Conservation (phyloP, 2,329 filamentous ascomycete genomes). For the Botrytis cinerea region DNA sequence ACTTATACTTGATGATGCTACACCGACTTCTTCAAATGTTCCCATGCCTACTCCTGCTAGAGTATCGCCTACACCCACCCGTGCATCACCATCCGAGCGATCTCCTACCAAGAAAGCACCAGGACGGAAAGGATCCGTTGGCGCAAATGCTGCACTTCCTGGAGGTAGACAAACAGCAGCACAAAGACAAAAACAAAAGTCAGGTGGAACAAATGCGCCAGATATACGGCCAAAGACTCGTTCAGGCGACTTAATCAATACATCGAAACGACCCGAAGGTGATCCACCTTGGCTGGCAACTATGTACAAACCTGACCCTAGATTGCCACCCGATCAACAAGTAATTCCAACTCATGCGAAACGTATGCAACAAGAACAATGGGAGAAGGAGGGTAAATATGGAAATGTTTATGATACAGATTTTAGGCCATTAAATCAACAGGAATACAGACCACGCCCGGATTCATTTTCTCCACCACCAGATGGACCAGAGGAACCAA, state of each 20-base stretch:
- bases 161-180: conserved; percentile 41
- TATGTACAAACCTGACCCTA: conserved; percentile 93
- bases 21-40: conserved; percentile 42
- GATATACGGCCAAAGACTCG: conserved; percentile 62
- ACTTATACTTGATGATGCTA: conserved; percentile 51
- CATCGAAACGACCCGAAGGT: conserved; percentile 72
- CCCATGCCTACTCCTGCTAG: conserved; percentile 41
- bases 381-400: conserved; percentile 88
- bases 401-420: conserved; percentile 84
- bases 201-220: conserved; percentile 51
- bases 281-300: conserved; percentile 94
- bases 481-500: conserved; percentile 22
- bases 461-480: conserved; percentile 54
- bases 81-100: conserved; percentile 44
- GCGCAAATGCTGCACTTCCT: conserved; percentile 23
- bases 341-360: conserved; percentile 92
- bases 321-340: conserved; percentile 91
- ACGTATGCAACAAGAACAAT: conserved; percentile 88
- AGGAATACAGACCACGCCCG: conserved; percentile 73
- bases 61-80: conserved; percentile 41
- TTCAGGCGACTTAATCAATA: conserved; percentile 55
- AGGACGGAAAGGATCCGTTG: conserved; percentile 31
- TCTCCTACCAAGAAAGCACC: conserved; percentile 55
- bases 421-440: conserved; percentile 73
- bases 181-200: conserved; percentile 59